These are phyloP conservation scores for Cucumis hystrix DNA, from an alignment of 306 rosid species.

Conservation along the genomic window DNA sequence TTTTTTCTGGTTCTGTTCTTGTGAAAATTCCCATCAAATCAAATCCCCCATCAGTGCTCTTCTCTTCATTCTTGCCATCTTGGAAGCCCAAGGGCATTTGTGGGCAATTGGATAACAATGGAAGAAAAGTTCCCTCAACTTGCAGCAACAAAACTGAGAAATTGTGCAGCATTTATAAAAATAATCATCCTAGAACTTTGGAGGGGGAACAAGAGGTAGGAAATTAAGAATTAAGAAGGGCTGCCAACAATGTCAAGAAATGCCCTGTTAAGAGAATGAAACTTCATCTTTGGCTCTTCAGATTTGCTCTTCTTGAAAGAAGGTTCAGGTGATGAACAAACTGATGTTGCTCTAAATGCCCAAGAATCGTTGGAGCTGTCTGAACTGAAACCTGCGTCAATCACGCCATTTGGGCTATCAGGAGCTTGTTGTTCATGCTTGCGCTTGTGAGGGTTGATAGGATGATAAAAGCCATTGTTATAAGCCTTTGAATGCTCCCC, in stretches of 20 bases:
- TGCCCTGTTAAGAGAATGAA: slow-evolving; percentile 1
- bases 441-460: not conserved
- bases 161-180: not conserved
- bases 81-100: not conserved
- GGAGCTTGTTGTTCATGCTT: not conserved
- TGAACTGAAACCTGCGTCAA: slow-evolving; percentile 8
- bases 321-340: slow-evolving; percentile 1
- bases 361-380: slow-evolving; percentile 12
- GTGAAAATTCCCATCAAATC: not conserved
- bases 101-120: not conserved
- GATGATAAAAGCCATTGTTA: not conserved
- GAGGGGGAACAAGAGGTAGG: not conserved
- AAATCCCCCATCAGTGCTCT: not conserved
- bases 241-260: slow-evolving; percentile 1
- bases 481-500: slow-evolving; percentile 2
- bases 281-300: not conserved
- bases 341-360: not conserved
- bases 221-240: not conserved
- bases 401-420: slow-evolving; percentile 9
- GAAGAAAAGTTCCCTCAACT: not conserved
- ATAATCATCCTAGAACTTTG: slow-evolving; percentile 1
- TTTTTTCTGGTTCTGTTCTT: not conserved
- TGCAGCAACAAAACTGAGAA: not conserved
- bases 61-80: not conserved
- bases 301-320: slow-evolving; percentile 7